Conservation (phyloP, 148 eudicot species). For the Amaranthus palmeri region DNA sequence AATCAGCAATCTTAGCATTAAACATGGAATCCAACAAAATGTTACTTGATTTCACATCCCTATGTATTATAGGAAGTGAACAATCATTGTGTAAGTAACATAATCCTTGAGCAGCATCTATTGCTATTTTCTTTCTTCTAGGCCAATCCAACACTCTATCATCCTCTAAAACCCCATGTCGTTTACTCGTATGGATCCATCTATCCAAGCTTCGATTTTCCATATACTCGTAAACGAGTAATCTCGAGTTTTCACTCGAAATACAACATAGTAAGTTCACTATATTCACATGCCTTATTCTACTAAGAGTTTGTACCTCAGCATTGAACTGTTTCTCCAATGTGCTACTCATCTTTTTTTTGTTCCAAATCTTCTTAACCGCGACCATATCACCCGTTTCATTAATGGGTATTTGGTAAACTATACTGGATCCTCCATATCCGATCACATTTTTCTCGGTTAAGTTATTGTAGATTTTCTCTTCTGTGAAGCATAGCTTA, state of each 20-base stretch:
- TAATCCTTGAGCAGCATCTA: slow-evolving; percentile 68
- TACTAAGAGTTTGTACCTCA: slow-evolving; percentile 56
- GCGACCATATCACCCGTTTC: slow-evolving; percentile 35
- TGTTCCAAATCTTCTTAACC: slow-evolving; percentile 57
- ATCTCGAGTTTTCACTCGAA: slow-evolving; percentile 50
- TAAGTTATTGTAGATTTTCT: slow-evolving; percentile 38
- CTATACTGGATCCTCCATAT: slow-evolving; percentile 63
- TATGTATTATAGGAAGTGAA: slow-evolving; percentile 55
- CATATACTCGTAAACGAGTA: slow-evolving; percentile 76
- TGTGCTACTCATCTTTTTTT: slow-evolving; percentile 25
- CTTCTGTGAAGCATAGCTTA: slow-evolving; percentile 45
- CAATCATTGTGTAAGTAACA: slow-evolving; percentile 77
- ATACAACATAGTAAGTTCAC: slow-evolving; percentile 72
- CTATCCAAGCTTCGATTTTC: slow-evolving; percentile 61
- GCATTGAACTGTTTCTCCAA: slow-evolving; percentile 62
- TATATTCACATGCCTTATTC: slow-evolving; percentile 63
- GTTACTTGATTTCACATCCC: slow-evolving; percentile 72
- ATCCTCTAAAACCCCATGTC: slow-evolving; percentile 7
- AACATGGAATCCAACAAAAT: slow-evolving; percentile 61
- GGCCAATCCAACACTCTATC: slow-evolving; percentile 53
- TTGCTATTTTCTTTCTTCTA: slow-evolving; percentile 47
- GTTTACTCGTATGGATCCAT: slow-evolving; percentile 50
- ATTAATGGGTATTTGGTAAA: slow-evolving; percentile 41
- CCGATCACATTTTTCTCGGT: slow-evolving; percentile 56
- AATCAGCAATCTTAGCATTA: slow-evolving; percentile 68